Base-by-base conservation (phyloP, 148 eudicot genomes). In the Gaultheria prostrata region DNA sequence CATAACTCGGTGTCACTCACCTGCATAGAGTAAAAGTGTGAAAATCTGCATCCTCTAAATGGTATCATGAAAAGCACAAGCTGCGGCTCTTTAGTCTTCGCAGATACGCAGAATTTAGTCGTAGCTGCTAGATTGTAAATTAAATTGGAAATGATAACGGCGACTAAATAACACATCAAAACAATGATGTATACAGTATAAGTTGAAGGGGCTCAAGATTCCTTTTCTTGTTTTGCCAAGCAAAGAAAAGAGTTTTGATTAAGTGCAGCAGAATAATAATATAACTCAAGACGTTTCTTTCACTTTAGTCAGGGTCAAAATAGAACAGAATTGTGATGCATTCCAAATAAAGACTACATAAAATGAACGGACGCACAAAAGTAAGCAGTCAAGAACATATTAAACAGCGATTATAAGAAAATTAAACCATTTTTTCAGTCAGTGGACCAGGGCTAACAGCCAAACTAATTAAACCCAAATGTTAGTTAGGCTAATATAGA, bases 1-100 rank as follows among this genome's bases (percentile, higher is more conserved):
- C 99, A 97, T 69, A 97, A 82, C 61, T 95, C 98, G 2, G 91
- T 82, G 33, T 95, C 99, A 80, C 98, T 95, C 1, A 82, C 90
- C 99, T 97, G 94, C 89, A 89, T 33, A 28, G 59, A 9, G 13
- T 57, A 15, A 75, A 21, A 5, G 21, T 20, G 49, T 67, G 18
- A 28, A 32, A 81, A 50, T 50, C n/a, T 61, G 53, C 80, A 9
- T 77, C 59, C 28, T 28, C 59, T 26, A 20, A 54, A 78, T 35
- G 8, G 46, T 54, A 32, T 1, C 0, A 17, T 50, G 26, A 9
- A 77, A 9, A 50, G 61, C 35, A 77, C 21, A 24, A 50, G 39
- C 67, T 13, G 21, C 18, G 17, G 26, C 79, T 26, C 17, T 11
- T 8, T 10, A 10, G 71, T 28, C 18, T 3, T 67, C 72, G 15